Conservation (phyloP, 2,329 filamentous ascomycete species). For the Fusarium staphyleae region DNA sequence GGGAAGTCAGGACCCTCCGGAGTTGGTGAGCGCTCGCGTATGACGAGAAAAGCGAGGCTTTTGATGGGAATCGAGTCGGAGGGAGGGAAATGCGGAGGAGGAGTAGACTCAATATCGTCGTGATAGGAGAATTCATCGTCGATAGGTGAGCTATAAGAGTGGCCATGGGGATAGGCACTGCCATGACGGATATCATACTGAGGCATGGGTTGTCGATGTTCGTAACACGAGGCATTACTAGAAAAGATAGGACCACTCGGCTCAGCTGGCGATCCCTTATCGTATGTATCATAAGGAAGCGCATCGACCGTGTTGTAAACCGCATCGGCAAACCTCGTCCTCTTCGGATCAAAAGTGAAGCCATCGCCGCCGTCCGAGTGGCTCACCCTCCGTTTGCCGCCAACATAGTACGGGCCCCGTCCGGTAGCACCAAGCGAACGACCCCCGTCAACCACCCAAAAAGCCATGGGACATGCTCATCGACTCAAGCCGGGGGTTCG, state of each 20-base stretch:
- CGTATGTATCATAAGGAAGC: constrained; percentile 23
- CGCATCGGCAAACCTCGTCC: constrained; percentile 29
- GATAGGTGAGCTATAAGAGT: constrained; percentile 5
- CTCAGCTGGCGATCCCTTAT: constrained; percentile 12
- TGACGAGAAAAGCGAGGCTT: constrained; percentile 49
- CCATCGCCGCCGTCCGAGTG: constrained; percentile 45
- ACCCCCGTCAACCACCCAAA: constrained; percentile 49
- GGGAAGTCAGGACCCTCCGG: constrained; percentile 31
- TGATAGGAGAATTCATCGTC: constrained; percentile 23
- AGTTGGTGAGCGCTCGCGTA: constrained; percentile 46
- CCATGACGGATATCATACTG: constrained; percentile 3
- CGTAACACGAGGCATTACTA: constrained; percentile 4
- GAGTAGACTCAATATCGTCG: constrained; percentile 20
- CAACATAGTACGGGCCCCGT: constrained; percentile 42
- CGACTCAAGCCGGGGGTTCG: constrained; percentile 30
- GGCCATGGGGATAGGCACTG: constrained; percentile 14
- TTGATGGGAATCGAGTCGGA: constrained; percentile 43
- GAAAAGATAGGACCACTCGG: constrained; percentile 16
- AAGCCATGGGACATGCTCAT: constrained; percentile 51
- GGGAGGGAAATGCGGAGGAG: constrained; percentile 16
- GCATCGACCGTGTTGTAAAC: constrained; percentile 3
- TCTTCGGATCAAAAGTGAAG: constrained; percentile 37
- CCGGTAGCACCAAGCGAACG: constrained; percentile 39
- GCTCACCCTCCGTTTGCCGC: constrained; percentile 51
- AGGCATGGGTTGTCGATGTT: constrained; percentile 5